Evolutionary conservation across 2,329 filamentous ascomycete species (phyloP), one percentile per base, ranked within the genome.

Genomic region (Penicillium sp.): DNA sequence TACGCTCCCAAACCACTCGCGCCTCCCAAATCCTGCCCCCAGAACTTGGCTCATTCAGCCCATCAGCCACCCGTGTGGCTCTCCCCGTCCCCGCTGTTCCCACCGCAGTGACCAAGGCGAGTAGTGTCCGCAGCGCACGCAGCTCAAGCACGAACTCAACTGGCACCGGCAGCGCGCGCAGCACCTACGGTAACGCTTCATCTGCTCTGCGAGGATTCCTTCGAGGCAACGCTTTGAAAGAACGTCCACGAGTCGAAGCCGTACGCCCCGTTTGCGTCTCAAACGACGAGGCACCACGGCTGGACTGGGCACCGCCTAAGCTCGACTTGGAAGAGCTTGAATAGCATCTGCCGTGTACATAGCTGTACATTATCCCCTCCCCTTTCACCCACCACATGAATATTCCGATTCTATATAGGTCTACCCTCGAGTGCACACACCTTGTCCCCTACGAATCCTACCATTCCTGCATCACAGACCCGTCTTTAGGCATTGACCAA

Each of bases 291-390:
- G 65, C 71, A 1, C 71, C 71, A 16, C 67, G 62, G 45, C 57
- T 74, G 52, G 65, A 72, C 54, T 74, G 70, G 71, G 54, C 67
- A 29, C 71, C 70, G 6, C 71, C 71, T 12, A 65, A 71, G 47
- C 56, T 74, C 42, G 68, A 72, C 45, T 51, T 72, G 41, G 62
- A 59, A 49, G 61, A 68, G 28, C 57, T 70, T 18, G 59, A 58
- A 18, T 68, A 65, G 55, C 33, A 49, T 42, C 41, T 24, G 23
- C 23, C 2, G 9, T 42, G 41, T 42, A 28, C 21, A 42, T 42
- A 42, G 8, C 10, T 16, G 41, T 42, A 42, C 41, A 26, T 21
- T 28, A 4, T 28, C n/a, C 31, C 5, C 21, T 6, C 9, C n/a
- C 6, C 41, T 3, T 42, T 21, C 16, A 23, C 16, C 16, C 15